Conservation (phyloP, 2,329 filamentous ascomycete species). For the Nannizzia gypsea region DNA sequence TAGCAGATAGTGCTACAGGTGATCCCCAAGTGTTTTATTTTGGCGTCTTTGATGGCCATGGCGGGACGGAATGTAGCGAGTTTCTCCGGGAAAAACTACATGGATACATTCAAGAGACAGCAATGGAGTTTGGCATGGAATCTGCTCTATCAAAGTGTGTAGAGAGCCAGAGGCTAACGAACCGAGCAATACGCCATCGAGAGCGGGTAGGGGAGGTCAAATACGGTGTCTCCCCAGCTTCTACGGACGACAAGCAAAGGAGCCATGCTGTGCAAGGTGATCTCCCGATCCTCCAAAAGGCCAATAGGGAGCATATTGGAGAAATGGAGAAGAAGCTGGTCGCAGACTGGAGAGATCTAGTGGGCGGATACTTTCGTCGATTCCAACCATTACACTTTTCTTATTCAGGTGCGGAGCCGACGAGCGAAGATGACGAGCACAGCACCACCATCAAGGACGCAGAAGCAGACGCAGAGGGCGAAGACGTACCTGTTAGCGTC, state of each 20-base stretch:
- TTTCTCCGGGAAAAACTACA: conserved; percentile 79
- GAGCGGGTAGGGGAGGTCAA: conserved; percentile 1
- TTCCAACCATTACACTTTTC: conserved; percentile 75
- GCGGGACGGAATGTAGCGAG: conserved; percentile 74
- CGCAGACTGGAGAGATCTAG: conserved; percentile 64
- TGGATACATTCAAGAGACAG: conserved; percentile 74
- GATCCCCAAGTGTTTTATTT: conserved; percentile 98
- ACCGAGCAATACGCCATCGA: conserved; percentile 8
- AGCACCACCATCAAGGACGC: conserved; percentile 20
- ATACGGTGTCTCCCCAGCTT: neutral
- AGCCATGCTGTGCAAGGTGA: conserved; percentile 16
- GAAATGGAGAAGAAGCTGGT: conserved; percentile 61
- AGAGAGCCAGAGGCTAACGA: conserved; percentile 6
- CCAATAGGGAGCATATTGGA: conserved; percentile 50
- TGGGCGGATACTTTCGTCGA: conserved; percentile 88
- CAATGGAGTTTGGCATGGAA: conserved; percentile 60
- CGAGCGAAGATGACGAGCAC: conserved; percentile 19
- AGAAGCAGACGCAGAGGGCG: conserved; percentile 7
- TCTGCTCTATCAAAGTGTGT: conserved; percentile 53
- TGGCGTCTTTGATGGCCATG: conserved; percentile 91
- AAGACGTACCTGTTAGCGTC: conserved; percentile 18
- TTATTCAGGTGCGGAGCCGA: conserved; percentile 24
- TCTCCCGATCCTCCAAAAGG: conserved; percentile 41
- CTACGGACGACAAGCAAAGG: conserved; percentile 1
- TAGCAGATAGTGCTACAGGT: conserved; percentile 63